Evolutionary conservation across 2,329 filamentous ascomycete genomes (phyloP), one percentile per base, ranked within the genome.

Genomic region (Diplocarpon rosae): DNA sequence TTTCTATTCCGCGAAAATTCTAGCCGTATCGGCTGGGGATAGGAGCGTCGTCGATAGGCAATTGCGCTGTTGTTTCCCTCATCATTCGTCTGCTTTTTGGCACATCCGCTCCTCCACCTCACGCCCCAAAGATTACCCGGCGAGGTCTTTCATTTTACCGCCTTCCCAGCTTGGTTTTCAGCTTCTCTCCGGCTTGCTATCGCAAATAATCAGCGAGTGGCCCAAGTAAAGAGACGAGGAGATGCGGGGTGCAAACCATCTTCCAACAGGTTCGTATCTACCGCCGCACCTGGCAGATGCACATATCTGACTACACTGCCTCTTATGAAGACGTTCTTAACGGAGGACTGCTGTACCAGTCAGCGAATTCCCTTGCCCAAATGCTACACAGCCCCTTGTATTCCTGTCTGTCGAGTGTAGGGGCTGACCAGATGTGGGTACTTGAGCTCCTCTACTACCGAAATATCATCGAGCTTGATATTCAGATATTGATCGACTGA

Each of bases 401-500:
- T 15, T 9, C 31, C 29, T 20, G 30, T 34, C 24, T 31, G 15
- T 29, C 17, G 29, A 3, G 13, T 9, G 6, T 31, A 27, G 27
- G 3, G 20, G 65, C 69, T 56, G 59, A 90, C 85, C 65, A 98
- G 68, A 66, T 98, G 92, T 40, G 92, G 92, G 64, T 95, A 96
- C 66, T 89, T 88, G 61, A 92, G 70, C 68, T 96, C 87, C 55
- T 98, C 89, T 20, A 95, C 76, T 28, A 96, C 90, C 52, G 81
- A 76, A 50, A 96, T 93, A 61, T 95, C 87, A 62, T 98, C 92
- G 40, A 98, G 78, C 72, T 96, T 96, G 69, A 98, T 95, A 69
- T 98, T 98, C 62, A 98, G 78, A 68, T 94, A 98, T 70, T 96
- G 92, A 65, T 98, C 92, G 55, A 98, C 90, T 62, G 85, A 93